Conservation (phyloP, 768 basidiomycete species). For the Jaapia argillacea region DNA sequence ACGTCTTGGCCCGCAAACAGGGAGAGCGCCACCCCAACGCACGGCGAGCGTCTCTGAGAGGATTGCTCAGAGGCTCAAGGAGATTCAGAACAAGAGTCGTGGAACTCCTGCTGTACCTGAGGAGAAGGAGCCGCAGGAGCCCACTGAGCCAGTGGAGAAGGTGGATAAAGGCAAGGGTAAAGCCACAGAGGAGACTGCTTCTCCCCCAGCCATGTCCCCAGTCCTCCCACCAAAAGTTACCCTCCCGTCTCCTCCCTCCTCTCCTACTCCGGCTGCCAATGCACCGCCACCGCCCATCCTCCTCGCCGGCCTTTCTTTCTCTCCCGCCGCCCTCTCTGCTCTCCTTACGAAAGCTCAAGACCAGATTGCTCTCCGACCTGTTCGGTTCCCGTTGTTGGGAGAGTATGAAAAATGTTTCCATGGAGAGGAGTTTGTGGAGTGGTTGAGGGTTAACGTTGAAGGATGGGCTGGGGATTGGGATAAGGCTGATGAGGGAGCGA, state of each 20-base stretch:
- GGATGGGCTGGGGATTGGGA: slow-evolving; percentile 74
- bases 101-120: slow-evolving; percentile 16
- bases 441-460: slow-evolving; percentile 71
- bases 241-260: slow-evolving; percentile 19
- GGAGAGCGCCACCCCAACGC: slow-evolving; percentile 43
- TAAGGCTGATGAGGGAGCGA: slow-evolving; percentile 62
- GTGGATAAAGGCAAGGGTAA: slow-evolving; percentile 83
- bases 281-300: slow-evolving; percentile 46
- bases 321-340: slow-evolving; percentile 53
- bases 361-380: slow-evolving; percentile 59
- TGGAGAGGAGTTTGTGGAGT: slow-evolving; percentile 82
- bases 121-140: slow-evolving; percentile 21
- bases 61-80: slow-evolving; percentile 73
- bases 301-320: slow-evolving; percentile 65
- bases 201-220: slow-evolving; percentile 59
- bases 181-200: slow-evolving; percentile 36
- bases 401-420: slow-evolving; percentile 83
- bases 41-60: slow-evolving; percentile 81
- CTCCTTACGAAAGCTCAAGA: slow-evolving; percentile 62
- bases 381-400: slow-evolving; percentile 72
- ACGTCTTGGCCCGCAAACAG: slow-evolving; percentile 28
- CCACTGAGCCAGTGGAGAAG: slow-evolving; percentile 31
- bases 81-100: slow-evolving; percentile 53
- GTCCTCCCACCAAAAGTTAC: slow-evolving; percentile 34
- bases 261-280: slow-evolving; percentile 28